These are phyloP conservation scores for Medicago truncatula DNA, from an alignment of 306 rosid species.

Conservation along the genomic window MtrunA17r5.0-ANR NC_053048.1:37241001-37241500, in stretches of 20 bases:
- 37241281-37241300: neutral
- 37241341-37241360: constrained; percentile 75
- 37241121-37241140: constrained; percentile 28
- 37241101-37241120: constrained; percentile 19
- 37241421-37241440: constrained; percentile 92
- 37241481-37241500: constrained; percentile 76
- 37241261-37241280: too few species aligned
- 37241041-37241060: constrained; percentile 7
- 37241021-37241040: constrained; percentile 1
- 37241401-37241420: constrained; percentile 99
- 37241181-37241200: neutral
- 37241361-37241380: constrained; percentile 99
- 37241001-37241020: constrained; percentile 1
- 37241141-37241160: neutral
- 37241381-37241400: constrained; percentile 95
- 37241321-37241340: constrained; percentile 71
- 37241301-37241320: constrained; percentile 29
- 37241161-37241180: neutral
- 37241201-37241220: neutral
- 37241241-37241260: too few species aligned
- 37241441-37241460: constrained; percentile 86
- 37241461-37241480: constrained; percentile 60
- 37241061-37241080: constrained; percentile 23
- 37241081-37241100: constrained; percentile 13
- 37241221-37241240: neutral